These are phyloP conservation scores for Debaryomyces subglobosus DNA, from an alignment of 1,139 yeast species.

Conservation along the genomic window DNA sequence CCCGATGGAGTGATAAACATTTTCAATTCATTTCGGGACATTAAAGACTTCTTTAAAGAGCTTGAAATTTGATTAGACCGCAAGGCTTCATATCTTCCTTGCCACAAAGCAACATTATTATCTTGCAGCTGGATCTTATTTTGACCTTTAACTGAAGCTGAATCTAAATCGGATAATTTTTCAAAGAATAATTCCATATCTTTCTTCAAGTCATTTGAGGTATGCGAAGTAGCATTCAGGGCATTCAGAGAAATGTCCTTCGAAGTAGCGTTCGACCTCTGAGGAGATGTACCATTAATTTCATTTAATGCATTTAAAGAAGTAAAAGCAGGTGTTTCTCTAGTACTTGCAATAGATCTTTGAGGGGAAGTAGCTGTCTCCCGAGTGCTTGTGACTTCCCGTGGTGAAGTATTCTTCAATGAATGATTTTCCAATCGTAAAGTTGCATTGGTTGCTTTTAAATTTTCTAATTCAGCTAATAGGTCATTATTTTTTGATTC, in stretches of 20 bases:
- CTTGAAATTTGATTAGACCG: conserved; percentile 33
- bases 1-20: conserved; percentile 44
- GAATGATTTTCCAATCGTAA: conserved; percentile 46
- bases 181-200: conserved; percentile 32
- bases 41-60: conserved; percentile 26
- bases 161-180: conserved; percentile 24
- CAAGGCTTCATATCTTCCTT: conserved; percentile 47
- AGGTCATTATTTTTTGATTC: conserved; percentile 12
- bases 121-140: conserved; percentile 19
- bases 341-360: neutral
- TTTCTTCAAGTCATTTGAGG: conserved; percentile 15
- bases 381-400: conserved; percentile 11
- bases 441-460: conserved; percentile 37
- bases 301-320: neutral
- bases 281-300: neutral
- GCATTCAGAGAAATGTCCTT: neutral
- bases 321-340: neutral
- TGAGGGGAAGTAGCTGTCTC: neutral
- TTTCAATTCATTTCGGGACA: conserved; percentile 29
- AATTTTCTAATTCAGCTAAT: conserved; percentile 26
- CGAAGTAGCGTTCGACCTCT: neutral
- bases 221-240: neutral
- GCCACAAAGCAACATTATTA: conserved; percentile 46
- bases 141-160: conserved; percentile 16
- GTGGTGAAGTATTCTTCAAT: conserved; percentile 29